These are phyloP conservation scores for Phytophthora cajani DNA, from an alignment of 352 stramenopile genomes.

Conservation along the genomic window DNA sequence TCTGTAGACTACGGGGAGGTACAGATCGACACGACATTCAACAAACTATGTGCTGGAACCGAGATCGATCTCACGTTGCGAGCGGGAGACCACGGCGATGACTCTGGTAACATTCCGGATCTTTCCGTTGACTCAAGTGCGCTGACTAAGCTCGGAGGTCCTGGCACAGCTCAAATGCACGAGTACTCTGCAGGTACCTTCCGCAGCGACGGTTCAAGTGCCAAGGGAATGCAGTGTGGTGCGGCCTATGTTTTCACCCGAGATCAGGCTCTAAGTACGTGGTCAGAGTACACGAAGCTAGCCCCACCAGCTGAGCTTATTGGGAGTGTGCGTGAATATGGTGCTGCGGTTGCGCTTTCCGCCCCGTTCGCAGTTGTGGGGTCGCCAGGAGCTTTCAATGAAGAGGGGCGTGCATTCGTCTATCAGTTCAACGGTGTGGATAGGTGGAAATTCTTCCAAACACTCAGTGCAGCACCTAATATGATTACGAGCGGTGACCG, in stretches of 20 bases:
- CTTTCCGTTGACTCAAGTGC: slow-evolving; percentile 52
- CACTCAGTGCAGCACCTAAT: slow-evolving; percentile 59
- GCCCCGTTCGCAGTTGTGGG: slow-evolving; percentile 65
- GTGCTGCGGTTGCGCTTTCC: slow-evolving; percentile 51
- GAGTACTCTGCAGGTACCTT: slow-evolving; percentile 72
- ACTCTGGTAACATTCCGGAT: slow-evolving; percentile 62
- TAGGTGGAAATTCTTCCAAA: slow-evolving; percentile 74
- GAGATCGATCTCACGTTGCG: slow-evolving; percentile 67
- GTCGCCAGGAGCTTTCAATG: slow-evolving; percentile 59
- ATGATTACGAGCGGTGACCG: slow-evolving; percentile 53
- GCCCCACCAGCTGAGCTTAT: slow-evolving; percentile 47
- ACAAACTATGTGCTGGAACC: slow-evolving; percentile 48
- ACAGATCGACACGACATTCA: slow-evolving; percentile 60
- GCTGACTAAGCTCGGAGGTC: slow-evolving; percentile 47
- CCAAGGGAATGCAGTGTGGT: slow-evolving; percentile 77
- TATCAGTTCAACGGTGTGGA: slow-evolving; percentile 67
- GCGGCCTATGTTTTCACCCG: slow-evolving; percentile 73
- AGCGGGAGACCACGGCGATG: slow-evolving; percentile 63
- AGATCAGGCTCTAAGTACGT: slow-evolving; percentile 39
- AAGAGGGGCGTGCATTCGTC: slow-evolving; percentile 75
- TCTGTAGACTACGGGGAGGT: slow-evolving; percentile 62
- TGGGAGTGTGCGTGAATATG: slow-evolving; percentile 63
- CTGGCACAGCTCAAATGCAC: slow-evolving; percentile 45
- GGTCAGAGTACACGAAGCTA: slow-evolving; percentile 68
- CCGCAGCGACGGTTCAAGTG: slow-evolving; percentile 54